Conservation (phyloP, 352 stramenopile species). For the Peronospora farinosa region DNA sequence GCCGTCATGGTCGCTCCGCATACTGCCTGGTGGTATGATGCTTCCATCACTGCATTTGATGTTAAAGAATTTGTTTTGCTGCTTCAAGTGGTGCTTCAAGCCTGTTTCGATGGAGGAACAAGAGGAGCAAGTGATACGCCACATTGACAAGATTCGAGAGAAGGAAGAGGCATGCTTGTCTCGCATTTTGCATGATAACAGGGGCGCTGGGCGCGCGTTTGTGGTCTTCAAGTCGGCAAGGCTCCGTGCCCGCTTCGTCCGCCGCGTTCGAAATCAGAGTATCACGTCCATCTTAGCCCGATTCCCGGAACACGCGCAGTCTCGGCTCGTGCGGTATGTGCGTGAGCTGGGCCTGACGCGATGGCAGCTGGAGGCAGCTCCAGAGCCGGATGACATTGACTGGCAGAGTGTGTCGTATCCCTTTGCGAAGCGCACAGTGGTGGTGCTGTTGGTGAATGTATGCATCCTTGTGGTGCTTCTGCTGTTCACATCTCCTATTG, state of each 20-base stretch:
- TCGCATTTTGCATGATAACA: slow-evolving; percentile 57
- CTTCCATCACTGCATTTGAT: slow-evolving; percentile 54
- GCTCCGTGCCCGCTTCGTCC: slow-evolving; percentile 69
- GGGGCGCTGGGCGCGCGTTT: slow-evolving; percentile 70
- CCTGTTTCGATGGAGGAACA: slow-evolving; percentile 41
- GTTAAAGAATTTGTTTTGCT: slow-evolving; percentile 39
- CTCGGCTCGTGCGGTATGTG: slow-evolving; percentile 63
- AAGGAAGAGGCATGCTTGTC: slow-evolving; percentile 48
- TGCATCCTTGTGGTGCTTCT: slow-evolving; percentile 69
- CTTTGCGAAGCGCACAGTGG: slow-evolving; percentile 68
- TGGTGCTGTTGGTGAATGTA: slow-evolving; percentile 69
- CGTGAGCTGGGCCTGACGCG: slow-evolving; percentile 69
- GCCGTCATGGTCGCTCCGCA: slow-evolving; percentile 54
- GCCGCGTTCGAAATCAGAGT: slow-evolving; percentile 63
- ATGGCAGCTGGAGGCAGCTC: slow-evolving; percentile 69
- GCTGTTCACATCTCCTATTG: slow-evolving; percentile 78
- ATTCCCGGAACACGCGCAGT: slow-evolving; percentile 57
- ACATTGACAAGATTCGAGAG: slow-evolving; percentile 55
- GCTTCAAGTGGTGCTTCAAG: slow-evolving; percentile 38
- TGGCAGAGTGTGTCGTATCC: slow-evolving; percentile 82
- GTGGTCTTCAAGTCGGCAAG: slow-evolving; percentile 75
- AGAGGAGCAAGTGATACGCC: slow-evolving; percentile 25
- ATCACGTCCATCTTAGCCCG: slow-evolving; percentile 70
- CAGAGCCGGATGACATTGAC: slow-evolving; percentile 80
- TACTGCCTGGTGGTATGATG: slow-evolving; percentile 66